These are phyloP conservation scores for Plasmodium fragile DNA, from an alignment of 169 alveolate genomes.

Conservation along the genomic window DNA sequence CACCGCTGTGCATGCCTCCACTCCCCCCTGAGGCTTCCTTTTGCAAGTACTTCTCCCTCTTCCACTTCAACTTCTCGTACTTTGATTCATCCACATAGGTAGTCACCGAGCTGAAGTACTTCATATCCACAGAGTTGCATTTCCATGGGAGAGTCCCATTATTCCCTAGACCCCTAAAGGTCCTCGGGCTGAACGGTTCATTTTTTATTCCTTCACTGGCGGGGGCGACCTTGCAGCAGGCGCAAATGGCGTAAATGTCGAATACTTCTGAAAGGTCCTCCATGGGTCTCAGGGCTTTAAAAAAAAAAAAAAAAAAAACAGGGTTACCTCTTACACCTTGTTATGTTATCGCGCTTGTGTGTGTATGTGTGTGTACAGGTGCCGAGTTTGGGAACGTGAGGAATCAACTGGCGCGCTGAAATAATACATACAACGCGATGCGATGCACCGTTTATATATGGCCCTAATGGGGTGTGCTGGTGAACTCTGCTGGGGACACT, in stretches of 20 bases:
- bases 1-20: not conserved
- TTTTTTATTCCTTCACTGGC: conserved; percentile 8
- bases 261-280: conserved; percentile 25
- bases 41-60: conserved; percentile 33
- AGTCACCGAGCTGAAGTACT: conserved; percentile 88
- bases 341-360: not conserved
- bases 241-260: conserved; percentile 73
- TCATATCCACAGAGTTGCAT: conserved; percentile 88
- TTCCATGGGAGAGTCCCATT: conserved; percentile 94
- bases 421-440: not conserved
- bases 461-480: not conserved
- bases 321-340: not conserved
- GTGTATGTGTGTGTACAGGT: not conserved
- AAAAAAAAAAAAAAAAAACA: too few species aligned
- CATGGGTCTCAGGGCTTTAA: not conserved
- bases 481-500: not conserved
- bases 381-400: not conserved
- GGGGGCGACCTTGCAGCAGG: conserved; percentile 57
- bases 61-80: conserved; percentile 29
- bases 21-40: not conserved
- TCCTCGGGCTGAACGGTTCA: not conserved
- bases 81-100: conserved; percentile 65
- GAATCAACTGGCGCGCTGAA: not conserved
- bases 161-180: conserved; percentile 90
- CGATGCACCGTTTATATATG: not conserved